Conservation (phyloP, 2,329 filamentous ascomycete species). For the Ophiocordyceps unilateralis region DNA sequence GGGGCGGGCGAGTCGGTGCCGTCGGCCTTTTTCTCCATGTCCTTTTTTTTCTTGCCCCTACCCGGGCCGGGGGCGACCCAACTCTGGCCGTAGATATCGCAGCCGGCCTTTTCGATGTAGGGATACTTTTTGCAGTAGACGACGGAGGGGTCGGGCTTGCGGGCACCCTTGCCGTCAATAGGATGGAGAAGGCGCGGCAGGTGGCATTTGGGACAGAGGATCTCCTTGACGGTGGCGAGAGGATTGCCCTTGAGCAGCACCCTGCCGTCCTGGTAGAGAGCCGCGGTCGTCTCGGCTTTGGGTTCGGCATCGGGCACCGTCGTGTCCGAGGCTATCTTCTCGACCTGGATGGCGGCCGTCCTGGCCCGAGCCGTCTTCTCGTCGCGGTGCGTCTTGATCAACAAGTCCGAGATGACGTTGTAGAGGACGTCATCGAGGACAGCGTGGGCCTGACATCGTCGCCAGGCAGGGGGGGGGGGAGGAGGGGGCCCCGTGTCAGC, state of each 20-base stretch:
- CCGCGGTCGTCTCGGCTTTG: constrained; percentile 48
- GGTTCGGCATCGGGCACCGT: constrained; percentile 35
- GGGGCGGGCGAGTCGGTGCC: constrained; percentile 29
- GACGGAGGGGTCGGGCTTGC: constrained; percentile 46
- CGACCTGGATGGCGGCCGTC: constrained; percentile 45
- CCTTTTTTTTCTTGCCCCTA: constrained; percentile 66
- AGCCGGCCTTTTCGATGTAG: constrained; percentile 58
- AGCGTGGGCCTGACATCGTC: constrained; percentile 31
- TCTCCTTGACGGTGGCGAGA: constrained; percentile 51
- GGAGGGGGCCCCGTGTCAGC: neutral
- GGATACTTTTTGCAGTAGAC: constrained; percentile 68
- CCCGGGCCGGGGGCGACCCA: constrained; percentile 57
- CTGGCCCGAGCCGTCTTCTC: constrained; percentile 59
- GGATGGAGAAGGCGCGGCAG: constrained; percentile 58
- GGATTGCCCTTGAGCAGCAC: constrained; percentile 56
- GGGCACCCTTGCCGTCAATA: constrained; percentile 49
- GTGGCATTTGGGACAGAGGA: constrained; percentile 58
- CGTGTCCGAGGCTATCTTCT: constrained; percentile 41
- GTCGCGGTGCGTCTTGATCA: constrained; percentile 58
- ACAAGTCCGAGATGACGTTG: constrained; percentile 59
- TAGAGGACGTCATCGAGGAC: constrained; percentile 61
- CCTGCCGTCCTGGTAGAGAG: constrained; percentile 51
- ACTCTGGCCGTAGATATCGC: constrained; percentile 69
- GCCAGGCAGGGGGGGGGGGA: neutral
- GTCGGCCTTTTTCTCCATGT: constrained; percentile 44